Evolutionary conservation across 441 rosid genomes (phyloP).

Genomic region (Populus hybrid): DNA sequence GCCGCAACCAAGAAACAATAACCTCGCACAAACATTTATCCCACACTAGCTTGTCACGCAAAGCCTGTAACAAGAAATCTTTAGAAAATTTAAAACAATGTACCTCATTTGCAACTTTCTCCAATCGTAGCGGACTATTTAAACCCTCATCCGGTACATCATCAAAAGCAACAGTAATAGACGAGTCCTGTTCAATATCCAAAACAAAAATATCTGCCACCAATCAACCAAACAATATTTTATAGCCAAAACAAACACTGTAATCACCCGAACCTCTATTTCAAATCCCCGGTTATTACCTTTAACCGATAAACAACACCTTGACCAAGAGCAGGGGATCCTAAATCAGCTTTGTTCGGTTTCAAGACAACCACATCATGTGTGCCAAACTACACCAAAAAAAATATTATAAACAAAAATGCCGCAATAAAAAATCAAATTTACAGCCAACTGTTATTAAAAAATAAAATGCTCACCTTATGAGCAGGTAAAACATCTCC

Average conservation of each 20-base stretch:
- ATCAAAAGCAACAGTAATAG: constrained; percentile 85
- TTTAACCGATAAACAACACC: constrained; percentile 91
- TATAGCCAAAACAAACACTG: constrained; percentile 12
- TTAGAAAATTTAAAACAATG: not conserved
- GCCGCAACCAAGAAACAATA: constrained; percentile 9
- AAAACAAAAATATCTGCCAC: constrained; percentile 11
- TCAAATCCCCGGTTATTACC: constrained; percentile 36
- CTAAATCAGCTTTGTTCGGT: constrained; percentile 80
- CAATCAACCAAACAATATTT: constrained; percentile 9
- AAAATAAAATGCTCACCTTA: constrained; percentile 41
- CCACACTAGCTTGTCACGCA: not conserved
- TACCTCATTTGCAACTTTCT: constrained; percentile 96
- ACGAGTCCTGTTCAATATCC: constrained; percentile 54
- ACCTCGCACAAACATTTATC: constrained; percentile 8
- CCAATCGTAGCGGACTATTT: constrained; percentile 71
- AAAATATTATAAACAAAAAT: not conserved
- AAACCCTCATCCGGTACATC: constrained; percentile 93
- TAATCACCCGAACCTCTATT: constrained; percentile 4
- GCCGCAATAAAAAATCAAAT: not conserved
- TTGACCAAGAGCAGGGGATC: constrained; percentile 89
- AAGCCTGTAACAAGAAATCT: not conserved
- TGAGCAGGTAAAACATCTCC: constrained; percentile 98
- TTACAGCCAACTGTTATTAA: not conserved
- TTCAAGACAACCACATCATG: constrained; percentile 92
- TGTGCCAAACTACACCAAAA: constrained; percentile 60